Percentiles rank a stretch among this genome's conserved stretches.
Evolutionary conservation across 2,329 filamentous ascomycete genomes (phyloP).

Genomic region (Blumeria graminis): DNA sequence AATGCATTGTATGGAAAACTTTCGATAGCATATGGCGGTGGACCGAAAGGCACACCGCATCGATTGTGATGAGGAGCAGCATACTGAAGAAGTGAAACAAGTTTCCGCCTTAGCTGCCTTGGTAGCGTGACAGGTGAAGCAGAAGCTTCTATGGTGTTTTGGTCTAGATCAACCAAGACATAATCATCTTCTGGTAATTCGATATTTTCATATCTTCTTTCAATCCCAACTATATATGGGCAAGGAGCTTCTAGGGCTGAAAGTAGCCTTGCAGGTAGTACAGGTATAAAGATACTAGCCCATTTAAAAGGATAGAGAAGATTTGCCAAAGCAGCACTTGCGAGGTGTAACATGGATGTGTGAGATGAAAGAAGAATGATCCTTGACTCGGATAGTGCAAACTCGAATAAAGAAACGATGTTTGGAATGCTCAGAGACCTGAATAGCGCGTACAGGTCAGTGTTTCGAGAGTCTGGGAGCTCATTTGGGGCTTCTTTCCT

Average conservation of each 20-base stretch:
- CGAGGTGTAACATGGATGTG: constrained; percentile 85
- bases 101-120: constrained; percentile 70
- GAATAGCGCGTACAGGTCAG: constrained; percentile 83
- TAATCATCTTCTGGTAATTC: constrained; percentile 87
- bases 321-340: constrained; percentile 64
- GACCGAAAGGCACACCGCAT: constrained; percentile 67
- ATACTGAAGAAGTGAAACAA: constrained; percentile 65
- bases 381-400: constrained; percentile 72
- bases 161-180: constrained; percentile 80
- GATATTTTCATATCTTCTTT: constrained; percentile 67
- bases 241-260: constrained; percentile 86
- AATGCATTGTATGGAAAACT: constrained; percentile 80
- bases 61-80: constrained; percentile 76
- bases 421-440: constrained; percentile 75
- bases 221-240: constrained; percentile 90
- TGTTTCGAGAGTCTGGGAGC: constrained; percentile 71
- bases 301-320: constrained; percentile 79
- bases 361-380: constrained; percentile 94
- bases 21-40: constrained; percentile 80
- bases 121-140: constrained; percentile 55
- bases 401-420: constrained; percentile 80
- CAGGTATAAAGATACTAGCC: constrained; percentile 82
- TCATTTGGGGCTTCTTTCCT: constrained; percentile 85
- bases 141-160: constrained; percentile 72
- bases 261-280: constrained; percentile 67